Conservation (phyloP, 208 protist species). For the Leishmania arabica region DNA sequence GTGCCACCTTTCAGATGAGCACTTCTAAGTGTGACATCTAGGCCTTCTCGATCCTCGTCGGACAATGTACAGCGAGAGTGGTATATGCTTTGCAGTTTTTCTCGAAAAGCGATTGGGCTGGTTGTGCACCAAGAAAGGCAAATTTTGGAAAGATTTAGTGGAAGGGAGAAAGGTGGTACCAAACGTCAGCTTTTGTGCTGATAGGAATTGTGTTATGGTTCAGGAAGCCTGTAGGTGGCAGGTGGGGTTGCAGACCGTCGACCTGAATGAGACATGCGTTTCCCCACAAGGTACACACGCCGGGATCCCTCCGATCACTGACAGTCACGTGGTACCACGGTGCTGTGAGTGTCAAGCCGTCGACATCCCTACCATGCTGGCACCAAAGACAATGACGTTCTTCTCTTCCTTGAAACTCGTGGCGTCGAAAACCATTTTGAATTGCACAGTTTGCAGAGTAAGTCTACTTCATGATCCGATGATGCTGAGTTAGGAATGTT, state of each 20-base stretch:
- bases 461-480: background rate
- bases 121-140: conserved; percentile 22
- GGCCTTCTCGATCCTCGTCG: conserved; percentile 21
- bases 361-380: conserved; percentile 30
- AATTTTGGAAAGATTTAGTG: conserved; percentile 22
- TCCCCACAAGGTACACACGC: conserved; percentile 30
- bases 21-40: conserved; percentile 15
- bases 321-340: conserved; percentile 23
- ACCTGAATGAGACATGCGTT: conserved; percentile 32
- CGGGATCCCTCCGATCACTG: conserved; percentile 19
- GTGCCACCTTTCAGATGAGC: conserved; percentile 22
- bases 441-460: background rate
- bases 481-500: background rate
- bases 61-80: conserved; percentile 20
- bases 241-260: conserved; percentile 17
- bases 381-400: conserved; percentile 24
- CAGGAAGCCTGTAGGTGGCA: conserved; percentile 13
- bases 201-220: conserved; percentile 18
- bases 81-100: conserved; percentile 24
- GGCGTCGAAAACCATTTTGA: background rate
- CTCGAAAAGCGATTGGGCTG: conserved; percentile 12
- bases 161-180: conserved; percentile 14
- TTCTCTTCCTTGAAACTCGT: background rate
- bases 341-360: conserved; percentile 26
- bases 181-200: conserved; percentile 24